Evolutionary conservation across 2,329 filamentous ascomycete genomes (phyloP), one percentile per base, ranked within the genome.

Genomic region (Juglanconis juglandina): DNA sequence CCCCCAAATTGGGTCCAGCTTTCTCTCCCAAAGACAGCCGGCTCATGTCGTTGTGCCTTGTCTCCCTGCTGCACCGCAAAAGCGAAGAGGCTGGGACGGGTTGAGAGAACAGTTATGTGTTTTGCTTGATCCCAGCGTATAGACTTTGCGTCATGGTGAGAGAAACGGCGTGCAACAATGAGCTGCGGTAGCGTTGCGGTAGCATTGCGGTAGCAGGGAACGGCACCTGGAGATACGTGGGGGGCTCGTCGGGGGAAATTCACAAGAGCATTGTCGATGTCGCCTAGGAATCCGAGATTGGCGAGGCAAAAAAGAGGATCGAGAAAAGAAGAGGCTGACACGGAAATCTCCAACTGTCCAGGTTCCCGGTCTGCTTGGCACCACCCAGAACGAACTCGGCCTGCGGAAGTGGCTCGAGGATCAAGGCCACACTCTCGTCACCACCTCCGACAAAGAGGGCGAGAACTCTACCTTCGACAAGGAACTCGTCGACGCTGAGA

Each of bases 381-480:
- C 95, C 66, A 97, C 92, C 53, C 92, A 99, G 85, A 98, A 98
- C 78, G 95, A 99, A 85, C 91, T 99, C 64, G 95, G 95, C 70
- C 83, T 99, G 74, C 87, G 95, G 74, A 93, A 96, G 80, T 99
- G 95, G 94, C 88, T 99, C 69, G 95, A 98, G 83, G 91, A 94
- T 64, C 89, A 96, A 77, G 95, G 95, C 71, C 95, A 99, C 86
- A 96, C 91, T 66, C 87, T 99, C 64, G 86, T 99, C 69, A 99
- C 95, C 71, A 99, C 95, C 66, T 96, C 93, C 50, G 92, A 97
- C 84, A 99, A 99, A 71, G 95, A 99, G 70, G 90, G 92, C 67
- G 90, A 92, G 80, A 85, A 89, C 84, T 98, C 94, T 63, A 90
- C 84, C 68, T 98, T 99, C 63, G 95, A 98, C 79, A 85, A 93